These are phyloP conservation scores for Aspergillus udagawae DNA, from an alignment of 2,329 filamentous ascomycete genomes.

Conservation along the genomic window DNA sequence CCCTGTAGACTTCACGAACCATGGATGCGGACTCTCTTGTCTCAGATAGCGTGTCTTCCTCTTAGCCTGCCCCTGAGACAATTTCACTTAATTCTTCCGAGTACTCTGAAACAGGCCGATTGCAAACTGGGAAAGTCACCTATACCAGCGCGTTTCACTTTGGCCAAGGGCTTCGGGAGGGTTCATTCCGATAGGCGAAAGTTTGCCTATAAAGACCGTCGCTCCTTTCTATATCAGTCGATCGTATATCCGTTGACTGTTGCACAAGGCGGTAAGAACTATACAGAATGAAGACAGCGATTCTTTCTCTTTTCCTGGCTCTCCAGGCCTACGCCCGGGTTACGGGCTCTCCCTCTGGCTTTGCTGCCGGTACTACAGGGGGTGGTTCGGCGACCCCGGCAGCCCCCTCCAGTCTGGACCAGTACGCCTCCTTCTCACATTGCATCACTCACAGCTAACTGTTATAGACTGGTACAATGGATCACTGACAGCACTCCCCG, in stretches of 20 bases:
- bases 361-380: slow-evolving; percentile 13
- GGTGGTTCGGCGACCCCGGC: slow-evolving; percentile 8
- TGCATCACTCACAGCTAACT: not conserved
- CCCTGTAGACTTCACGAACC: too few species aligned
- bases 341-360: slow-evolving; percentile 9
- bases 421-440: slow-evolving; percentile 2
- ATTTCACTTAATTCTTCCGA: too few species aligned
- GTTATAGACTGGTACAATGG: slow-evolving; percentile 4
- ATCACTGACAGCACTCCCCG: slow-evolving; percentile 10
- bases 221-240: too few species aligned
- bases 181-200: too few species aligned
- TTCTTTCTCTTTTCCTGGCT: slow-evolving; percentile 1
- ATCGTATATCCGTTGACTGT: too few species aligned
- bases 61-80: too few species aligned
- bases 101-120: not conserved
- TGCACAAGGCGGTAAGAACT: too few species aligned
- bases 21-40: too few species aligned
- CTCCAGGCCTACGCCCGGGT: slow-evolving; percentile 7
- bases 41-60: too few species aligned
- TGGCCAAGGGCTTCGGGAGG: too few species aligned
- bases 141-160: too few species aligned
- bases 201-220: too few species aligned
- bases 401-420: slow-evolving; percentile 8
- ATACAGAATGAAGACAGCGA: slow-evolving; percentile 2
- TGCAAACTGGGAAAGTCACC: not conserved